Conservation (phyloP, 176 grass and related monocot species). For the Aegilops sharonensis region DNA sequence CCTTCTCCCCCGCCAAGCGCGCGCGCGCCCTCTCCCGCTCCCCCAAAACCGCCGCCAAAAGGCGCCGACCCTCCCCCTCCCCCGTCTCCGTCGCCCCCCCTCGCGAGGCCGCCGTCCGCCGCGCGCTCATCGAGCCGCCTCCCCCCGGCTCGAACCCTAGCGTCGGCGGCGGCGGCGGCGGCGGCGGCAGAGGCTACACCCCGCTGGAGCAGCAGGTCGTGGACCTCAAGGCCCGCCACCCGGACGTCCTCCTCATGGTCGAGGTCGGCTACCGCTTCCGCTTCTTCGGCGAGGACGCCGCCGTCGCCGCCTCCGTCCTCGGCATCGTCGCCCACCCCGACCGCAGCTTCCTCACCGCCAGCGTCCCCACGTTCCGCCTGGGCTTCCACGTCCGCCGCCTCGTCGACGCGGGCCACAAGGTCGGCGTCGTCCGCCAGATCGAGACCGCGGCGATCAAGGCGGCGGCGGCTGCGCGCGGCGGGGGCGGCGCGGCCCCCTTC, state of each 20-base stretch:
- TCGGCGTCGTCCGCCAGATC: conserved; percentile 93
- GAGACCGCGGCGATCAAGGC: conserved; percentile 92
- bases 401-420: conserved; percentile 67
- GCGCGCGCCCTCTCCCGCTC: conserved; percentile 56
- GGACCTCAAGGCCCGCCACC: conserved; percentile 68
- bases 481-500: conserved; percentile 54
- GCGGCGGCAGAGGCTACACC: conserved; percentile 41
- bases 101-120: conserved; percentile 41
- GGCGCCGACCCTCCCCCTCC: not conserved
- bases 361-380: conserved; percentile 78
- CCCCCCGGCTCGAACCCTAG: conserved; percentile 24
- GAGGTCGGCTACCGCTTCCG: conserved; percentile 90
- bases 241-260: conserved; percentile 79
- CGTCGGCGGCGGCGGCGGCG: not conserved
- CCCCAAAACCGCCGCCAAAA: conserved; percentile 45
- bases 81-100: not conserved
- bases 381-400: conserved; percentile 86
- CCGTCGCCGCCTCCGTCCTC: conserved; percentile 70
- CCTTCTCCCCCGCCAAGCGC: conserved; percentile 74
- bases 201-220: conserved; percentile 83
- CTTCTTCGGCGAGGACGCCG: conserved; percentile 90
- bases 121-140: conserved; percentile 55
- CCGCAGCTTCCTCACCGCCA: conserved; percentile 79
- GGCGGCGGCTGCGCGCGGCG: conserved; percentile 51
- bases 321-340: conserved; percentile 83